Evolutionary conservation across 2,329 filamentous ascomycete species (phyloP), one percentile per base, ranked within the genome.

Genomic region (Proliferodiscus dingleyae): DNA sequence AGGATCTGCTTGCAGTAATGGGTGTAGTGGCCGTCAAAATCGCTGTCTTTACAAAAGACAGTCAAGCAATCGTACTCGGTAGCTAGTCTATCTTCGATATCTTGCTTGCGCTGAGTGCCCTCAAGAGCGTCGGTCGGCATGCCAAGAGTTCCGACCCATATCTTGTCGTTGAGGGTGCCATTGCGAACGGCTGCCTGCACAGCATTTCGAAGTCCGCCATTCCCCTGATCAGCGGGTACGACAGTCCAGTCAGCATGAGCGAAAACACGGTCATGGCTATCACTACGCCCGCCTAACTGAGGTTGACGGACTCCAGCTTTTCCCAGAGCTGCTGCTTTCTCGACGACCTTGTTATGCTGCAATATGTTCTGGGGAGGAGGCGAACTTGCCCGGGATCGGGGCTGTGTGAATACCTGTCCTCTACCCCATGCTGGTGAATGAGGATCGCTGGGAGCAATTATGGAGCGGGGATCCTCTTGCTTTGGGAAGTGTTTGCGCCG

Each of bases 1-100:
- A 97, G 74, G 45, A 97, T 95, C 62, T 91, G 89, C 71, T 97
- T 97, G 81, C 90, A 96, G 64, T 93, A 97, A 67, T 96, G 90
- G 10, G 85, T 81, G 63, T 97, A 97, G 68, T 95, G 90, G 1
- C 90, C 89, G 60, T 96, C 86, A 62, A 96, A 89, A 66, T 97
- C 90, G 62, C 85, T 89, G 68, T 97, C 91, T 50, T 81, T 86
- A 65, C 87, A 85, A 64, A 85, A 95, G 26, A 96, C 89, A 2
- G 86, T 81, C 54, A 95, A 67, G 59, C 88, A 89, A 56, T 93
- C 81, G 64, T 87, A 83, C 61, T 95, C 87, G 21, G 83, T 85
- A 39, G 87, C 82, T 7, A 97, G 70, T 45, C 79, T 80, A 62
- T 93, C 86, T 53, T 88, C 81, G 52, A 97, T 96, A 42, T 91